Conservation (phyloP, 2,329 filamentous ascomycete species). For the Meredithiella fracta region DNA sequence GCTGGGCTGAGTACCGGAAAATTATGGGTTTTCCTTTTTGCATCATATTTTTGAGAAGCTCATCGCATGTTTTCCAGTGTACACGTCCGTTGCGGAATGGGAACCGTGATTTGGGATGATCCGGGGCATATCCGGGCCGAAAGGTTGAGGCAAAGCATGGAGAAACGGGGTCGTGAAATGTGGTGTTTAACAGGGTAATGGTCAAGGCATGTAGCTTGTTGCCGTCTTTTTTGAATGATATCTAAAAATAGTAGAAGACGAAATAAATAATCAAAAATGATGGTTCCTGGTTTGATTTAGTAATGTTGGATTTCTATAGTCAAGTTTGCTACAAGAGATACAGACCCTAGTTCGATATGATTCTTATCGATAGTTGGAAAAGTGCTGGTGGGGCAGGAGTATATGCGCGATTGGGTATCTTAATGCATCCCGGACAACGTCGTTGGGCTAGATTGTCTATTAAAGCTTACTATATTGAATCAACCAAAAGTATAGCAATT, state of each 20-base stretch:
- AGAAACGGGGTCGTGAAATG: too few species aligned
- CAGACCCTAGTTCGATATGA: neutral
- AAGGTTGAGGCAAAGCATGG: neutral
- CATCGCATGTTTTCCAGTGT: neutral
- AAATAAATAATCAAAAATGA: neutral
- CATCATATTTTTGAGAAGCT: neutral
- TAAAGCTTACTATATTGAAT: too few species aligned
- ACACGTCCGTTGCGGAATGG: neutral
- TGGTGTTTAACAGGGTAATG: too few species aligned
- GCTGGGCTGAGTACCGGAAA: constrained; percentile 10
- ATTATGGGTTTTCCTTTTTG: constrained; percentile 5
- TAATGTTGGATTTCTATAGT: neutral
- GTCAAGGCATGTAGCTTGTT: too few species aligned
- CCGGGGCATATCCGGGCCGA: neutral
- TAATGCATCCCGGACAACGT: neutral
- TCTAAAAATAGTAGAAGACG: too few species aligned
- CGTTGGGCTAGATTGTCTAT: neutral
- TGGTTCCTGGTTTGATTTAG: neutral
- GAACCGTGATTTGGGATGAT: neutral
- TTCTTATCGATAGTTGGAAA: neutral
- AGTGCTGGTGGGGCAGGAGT: neutral
- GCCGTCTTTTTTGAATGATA: too few species aligned
- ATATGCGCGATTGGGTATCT: neutral
- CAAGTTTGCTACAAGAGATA: too few species aligned
- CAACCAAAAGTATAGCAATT: too few species aligned